Base-by-base conservation (phyloP, 2,329 filamentous ascomycete genomes). In the Epichloe aotearoae region DNA sequence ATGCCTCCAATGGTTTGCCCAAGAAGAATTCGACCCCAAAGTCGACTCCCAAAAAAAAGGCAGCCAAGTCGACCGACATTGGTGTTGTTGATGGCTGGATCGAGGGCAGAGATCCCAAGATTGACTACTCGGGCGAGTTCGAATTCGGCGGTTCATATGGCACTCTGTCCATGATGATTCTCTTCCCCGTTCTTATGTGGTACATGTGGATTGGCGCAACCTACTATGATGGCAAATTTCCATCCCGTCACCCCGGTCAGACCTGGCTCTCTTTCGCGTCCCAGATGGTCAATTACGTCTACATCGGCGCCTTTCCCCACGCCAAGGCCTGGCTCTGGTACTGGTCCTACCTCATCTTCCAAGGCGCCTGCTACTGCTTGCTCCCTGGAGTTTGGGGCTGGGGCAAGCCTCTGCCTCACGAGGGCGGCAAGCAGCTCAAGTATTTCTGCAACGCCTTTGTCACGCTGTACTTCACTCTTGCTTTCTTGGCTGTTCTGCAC, bases 201-300 rank as follows among this genome's bases (percentile, higher is more conserved):
- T 97, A 96, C 72, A 95, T 98, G 90, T 97, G 90, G 90, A 83
- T 95, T 67, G 93, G 93, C 47, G 86, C 91, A 36, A 90, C 84
- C 47, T 95, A 91, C 71, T 98, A 96, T 70, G 74, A 88, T 64
- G 91, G 91, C 59, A 82, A 86, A 56, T 74, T 94, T 48, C 93
- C 93, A 15, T 70, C 72, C 42, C 86, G 81, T 1, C 70, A 71
- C 2, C 65, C 78, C 42, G 85, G 78, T 41, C 77, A 95, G 73
- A 82, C 75, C 58, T 79, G 80, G 64, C 58, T 62, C 12, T 82
- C 91, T 17, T 97, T 96, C 64, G 74, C 78, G 50, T 68, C 73
- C 52, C 83, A 95, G 57, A 68, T 97, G 65, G 76, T 71, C 56
- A 63, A 82, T 55, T 73, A 95, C 54, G 81, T 87, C 50, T 93